phyloP scores from a whole-genome alignment of 2,329 filamentous ascomycete genomes.

The Xylaria polymorpha region DNA sequence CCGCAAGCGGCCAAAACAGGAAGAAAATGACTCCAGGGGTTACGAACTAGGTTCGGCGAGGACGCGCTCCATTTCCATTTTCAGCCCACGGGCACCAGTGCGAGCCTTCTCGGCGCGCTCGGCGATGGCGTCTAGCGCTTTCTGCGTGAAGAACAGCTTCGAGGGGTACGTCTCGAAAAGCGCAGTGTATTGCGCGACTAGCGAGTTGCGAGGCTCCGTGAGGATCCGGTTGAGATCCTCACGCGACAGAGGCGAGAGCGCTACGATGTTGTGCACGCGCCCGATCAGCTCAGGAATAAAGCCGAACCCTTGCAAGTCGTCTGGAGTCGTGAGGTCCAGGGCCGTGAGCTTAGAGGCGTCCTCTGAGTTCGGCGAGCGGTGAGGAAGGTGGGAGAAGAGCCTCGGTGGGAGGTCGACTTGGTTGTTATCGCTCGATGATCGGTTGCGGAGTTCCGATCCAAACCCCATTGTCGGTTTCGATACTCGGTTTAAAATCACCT shows the following conservation, averaged over 20 bases:
- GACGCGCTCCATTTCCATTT: constrained; percentile 84
- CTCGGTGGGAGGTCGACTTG: constrained; percentile 74
- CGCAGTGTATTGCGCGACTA: constrained; percentile 88
- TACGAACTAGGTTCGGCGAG: constrained; percentile 81
- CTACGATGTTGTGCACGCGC: constrained; percentile 90
- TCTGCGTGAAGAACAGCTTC: constrained; percentile 83
- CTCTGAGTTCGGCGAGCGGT: constrained; percentile 56
- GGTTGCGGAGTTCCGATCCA: constrained; percentile 79
- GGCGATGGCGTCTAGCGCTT: constrained; percentile 84
- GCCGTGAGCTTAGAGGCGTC: constrained; percentile 60
- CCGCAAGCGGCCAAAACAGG: too few species aligned
- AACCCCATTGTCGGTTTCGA: constrained; percentile 90
- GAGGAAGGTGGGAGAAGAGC: constrained; percentile 66
- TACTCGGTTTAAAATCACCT: constrained; percentile 86
- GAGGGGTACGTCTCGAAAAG: constrained; percentile 85
- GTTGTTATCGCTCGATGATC: constrained; percentile 58
- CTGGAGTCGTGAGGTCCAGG: constrained; percentile 78
- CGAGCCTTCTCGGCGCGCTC: constrained; percentile 68
- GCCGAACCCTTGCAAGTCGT: constrained; percentile 84
- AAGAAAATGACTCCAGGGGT: too few species aligned
- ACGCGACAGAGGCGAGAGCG: constrained; percentile 78
- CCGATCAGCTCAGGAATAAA: constrained; percentile 97
- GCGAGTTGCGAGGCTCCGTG: constrained; percentile 89
- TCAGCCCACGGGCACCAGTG: constrained; percentile 83
- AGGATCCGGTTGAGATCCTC: constrained; percentile 83